Evolutionary conservation across 1,139 yeast genomes (phyloP), one percentile per base, ranked within the genome.

Genomic region (Keqinozyma sinolaborantium): DNA sequence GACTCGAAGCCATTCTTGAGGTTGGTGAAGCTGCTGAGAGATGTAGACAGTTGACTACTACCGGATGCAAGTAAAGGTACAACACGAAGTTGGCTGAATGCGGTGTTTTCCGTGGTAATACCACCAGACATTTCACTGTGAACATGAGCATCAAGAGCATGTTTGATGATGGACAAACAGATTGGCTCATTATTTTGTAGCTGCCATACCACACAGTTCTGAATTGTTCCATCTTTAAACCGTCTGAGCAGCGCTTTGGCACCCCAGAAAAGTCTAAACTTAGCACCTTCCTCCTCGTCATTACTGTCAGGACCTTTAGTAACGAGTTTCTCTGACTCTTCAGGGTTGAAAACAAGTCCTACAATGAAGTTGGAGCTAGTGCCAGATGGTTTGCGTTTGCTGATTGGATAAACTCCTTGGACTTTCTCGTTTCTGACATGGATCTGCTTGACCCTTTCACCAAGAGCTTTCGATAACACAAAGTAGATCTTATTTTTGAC

Each of bases 181-280:
- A 87, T 69, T 2, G 94, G 83, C 34, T 78, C 82, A 25, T 69
- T 64, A 18, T 73, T 61, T n/a, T 76, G 68, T 3, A 70, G 56
- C 6, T 72, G 64, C 97, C 97, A 92, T 21, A 87, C 82, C 33
- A 92, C 95, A 56, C 95, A 83, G 57, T 92, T 94, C 41, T 78
- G 80, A 40, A 94, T 87, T 3, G 82, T 68, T 20, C 97, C 97
- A 56, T 90, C 95, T 52, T 81, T 83, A 61, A 90, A 94, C 53
- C 95, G 76, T 64, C 99, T 78, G 38, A 92, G 68, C 11, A 95
- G 87, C 0, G 95, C 80, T 45, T 77, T 81, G 10, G 73, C 53
- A 3, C 97, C 97, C 99, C 98, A 94, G 52, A 92, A 90, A 4
- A 77, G 65, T 45, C 86, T 76, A 62, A 94, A 92, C 34, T 72